Conservation (phyloP, 2,329 filamentous ascomycete species). For the Penicillium vulpinum region DNA sequence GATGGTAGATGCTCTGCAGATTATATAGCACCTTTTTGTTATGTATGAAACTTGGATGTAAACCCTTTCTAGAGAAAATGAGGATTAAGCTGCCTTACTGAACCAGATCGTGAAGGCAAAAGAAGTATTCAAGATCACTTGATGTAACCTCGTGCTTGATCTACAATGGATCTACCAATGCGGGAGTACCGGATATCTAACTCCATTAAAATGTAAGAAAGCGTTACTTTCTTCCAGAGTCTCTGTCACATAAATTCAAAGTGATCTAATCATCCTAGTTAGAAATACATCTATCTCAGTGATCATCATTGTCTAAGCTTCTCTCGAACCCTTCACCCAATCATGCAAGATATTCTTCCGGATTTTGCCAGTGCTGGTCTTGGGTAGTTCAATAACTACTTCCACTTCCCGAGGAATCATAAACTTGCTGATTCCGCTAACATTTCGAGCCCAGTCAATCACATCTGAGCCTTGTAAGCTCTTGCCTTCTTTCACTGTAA, state of each 20-base stretch:
- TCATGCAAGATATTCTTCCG: conserved; percentile 90
- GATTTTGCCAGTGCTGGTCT: conserved; percentile 95
- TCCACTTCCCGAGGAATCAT: conserved; percentile 78
- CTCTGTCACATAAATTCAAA: not conserved
- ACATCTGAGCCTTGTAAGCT: conserved; percentile 65
- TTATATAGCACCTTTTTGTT: not conserved
- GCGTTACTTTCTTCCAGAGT: not conserved
- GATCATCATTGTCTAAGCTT: not conserved
- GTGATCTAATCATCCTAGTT: not conserved
- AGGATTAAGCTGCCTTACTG: not conserved
- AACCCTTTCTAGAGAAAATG: not conserved
- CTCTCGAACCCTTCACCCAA: conserved; percentile 66
- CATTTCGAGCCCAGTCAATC: conserved; percentile 80
- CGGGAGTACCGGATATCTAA: conserved; percentile 8
- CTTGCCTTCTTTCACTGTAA: conserved; percentile 74
- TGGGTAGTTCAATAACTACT: conserved; percentile 83
- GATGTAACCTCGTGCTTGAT: conserved; percentile 14
- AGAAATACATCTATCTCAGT: not conserved
- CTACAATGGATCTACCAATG: conserved; percentile 2
- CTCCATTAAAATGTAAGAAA: conserved; percentile 7
- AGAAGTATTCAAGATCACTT: not conserved
- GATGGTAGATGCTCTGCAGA: conserved; percentile 7
- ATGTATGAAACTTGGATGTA: not conserved
- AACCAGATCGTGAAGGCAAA: not conserved
- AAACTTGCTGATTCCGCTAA: conserved; percentile 81